These are phyloP conservation scores for Fragilariopsis cylindrus DNA, from an alignment of 108 stramenopile genomes.

Conservation along the genomic window DNA sequence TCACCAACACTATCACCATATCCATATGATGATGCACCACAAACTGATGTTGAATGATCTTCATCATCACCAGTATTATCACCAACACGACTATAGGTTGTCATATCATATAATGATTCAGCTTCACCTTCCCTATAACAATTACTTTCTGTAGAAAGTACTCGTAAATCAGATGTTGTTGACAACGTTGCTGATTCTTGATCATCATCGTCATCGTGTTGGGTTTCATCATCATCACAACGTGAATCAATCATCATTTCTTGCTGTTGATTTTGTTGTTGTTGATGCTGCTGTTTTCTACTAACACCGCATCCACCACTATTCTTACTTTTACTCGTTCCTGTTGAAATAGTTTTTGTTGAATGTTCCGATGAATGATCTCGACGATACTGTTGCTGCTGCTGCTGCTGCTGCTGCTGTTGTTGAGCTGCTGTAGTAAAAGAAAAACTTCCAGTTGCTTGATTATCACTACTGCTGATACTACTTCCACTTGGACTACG, in stretches of 20 bases:
- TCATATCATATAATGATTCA: slow-evolving; percentile 7
- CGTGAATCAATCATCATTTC: neutral
- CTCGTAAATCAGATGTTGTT: neutral
- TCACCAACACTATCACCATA: slow-evolving; percentile 3
- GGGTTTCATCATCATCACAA: neutral
- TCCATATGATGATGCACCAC: neutral
- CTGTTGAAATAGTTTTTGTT: neutral
- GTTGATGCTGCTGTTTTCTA: neutral
- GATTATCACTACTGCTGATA: neutral
- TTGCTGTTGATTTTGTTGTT: neutral
- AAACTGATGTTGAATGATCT: slow-evolving; percentile 10
- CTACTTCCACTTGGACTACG: neutral
- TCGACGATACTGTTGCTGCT: no score
- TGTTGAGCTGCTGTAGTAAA: neutral
- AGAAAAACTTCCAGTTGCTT: slow-evolving; percentile 1
- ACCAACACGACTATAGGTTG: neutral
- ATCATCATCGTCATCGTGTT: slow-evolving; percentile 6
- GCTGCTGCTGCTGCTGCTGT: no score
- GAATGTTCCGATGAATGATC: neutral
- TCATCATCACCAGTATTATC: neutral
- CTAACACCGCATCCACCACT: no score
- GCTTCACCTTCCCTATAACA: slow-evolving; percentile 2
- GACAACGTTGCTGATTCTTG: neutral
- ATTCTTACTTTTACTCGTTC: neutral
- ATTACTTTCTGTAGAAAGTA: neutral